Evolutionary conservation across 192 early-diverging fungal species (phyloP).

Genomic region (Entrophospora sp.): DNA sequence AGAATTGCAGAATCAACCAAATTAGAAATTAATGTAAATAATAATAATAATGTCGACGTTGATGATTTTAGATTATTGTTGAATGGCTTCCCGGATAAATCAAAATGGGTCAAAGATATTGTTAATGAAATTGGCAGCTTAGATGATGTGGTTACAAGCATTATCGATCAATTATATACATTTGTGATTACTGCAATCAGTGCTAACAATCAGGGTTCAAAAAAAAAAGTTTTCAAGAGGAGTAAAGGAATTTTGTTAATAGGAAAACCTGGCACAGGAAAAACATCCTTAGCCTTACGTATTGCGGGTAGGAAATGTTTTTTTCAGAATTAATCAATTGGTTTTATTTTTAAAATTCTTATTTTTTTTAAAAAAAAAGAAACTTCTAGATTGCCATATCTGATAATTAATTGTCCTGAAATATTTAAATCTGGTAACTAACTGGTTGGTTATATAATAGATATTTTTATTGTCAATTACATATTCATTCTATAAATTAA

Average conservation of each 20-base stretch:
- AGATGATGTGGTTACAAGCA: constrained; percentile 24
- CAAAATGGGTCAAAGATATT: background rate
- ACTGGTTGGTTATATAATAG: no score
- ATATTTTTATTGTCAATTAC: background rate
- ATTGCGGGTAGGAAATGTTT: constrained; percentile 35
- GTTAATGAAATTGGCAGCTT: constrained; percentile 24
- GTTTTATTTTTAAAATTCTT: background rate
- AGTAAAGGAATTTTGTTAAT: constrained; percentile 36
- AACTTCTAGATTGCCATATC: constrained; percentile 34
- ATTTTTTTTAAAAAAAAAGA: constrained; percentile 11
- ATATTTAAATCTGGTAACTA: constrained; percentile 39
- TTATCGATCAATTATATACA: constrained; percentile 22
- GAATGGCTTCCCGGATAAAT: background rate
- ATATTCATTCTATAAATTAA: background rate
- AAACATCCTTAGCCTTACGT: constrained; percentile 36
- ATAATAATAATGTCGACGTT: no score
- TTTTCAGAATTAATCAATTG: no score
- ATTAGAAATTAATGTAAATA: constrained; percentile 3
- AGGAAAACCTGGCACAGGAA: constrained; percentile 47
- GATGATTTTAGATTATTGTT: no score
- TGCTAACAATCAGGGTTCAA: background rate
- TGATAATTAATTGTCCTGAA: constrained; percentile 39
- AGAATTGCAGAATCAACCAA: background rate
- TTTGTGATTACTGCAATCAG: constrained; percentile 15
- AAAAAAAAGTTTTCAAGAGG: background rate